These are phyloP conservation scores for Eucalyptus dawsonii DNA, from an alignment of 345 rosid genomes.

Conservation along the genomic window DNA sequence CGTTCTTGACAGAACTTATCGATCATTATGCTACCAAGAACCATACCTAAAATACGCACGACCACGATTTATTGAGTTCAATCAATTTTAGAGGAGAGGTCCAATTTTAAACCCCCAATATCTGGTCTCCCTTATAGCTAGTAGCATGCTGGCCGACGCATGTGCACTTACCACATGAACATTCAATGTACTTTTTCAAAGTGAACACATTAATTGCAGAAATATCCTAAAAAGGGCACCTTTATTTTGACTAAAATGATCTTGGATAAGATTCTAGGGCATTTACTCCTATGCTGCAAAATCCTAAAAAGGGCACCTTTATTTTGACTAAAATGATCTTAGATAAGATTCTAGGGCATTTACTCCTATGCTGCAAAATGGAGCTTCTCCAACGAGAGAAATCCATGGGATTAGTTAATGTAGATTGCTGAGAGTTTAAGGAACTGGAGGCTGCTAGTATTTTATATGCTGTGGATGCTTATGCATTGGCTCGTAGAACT, in stretches of 20 bases:
- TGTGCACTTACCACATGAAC: not conserved
- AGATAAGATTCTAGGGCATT: not conserved
- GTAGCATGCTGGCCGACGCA: not conserved
- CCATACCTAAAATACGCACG: not conserved
- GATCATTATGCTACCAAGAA: not conserved
- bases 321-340: not conserved
- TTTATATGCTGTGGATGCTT: not conserved
- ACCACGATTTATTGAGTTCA: not conserved
- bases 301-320: not conserved
- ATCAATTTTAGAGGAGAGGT: not conserved
- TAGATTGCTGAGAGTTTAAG: not conserved
- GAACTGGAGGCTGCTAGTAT: not conserved
- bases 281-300: not conserved
- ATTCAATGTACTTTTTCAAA: not conserved
- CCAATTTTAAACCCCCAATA: not conserved
- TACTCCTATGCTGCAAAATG: not conserved
- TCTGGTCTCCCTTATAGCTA: not conserved
- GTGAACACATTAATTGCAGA: not conserved
- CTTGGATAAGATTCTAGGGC: not conserved
- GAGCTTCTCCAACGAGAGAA: not conserved
- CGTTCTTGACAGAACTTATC: not conserved
- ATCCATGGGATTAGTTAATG: not conserved
- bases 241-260: not conserved
- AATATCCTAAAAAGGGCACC: not conserved
- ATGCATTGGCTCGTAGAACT: not conserved